Conservation (phyloP, 1,284 basidiomycete genomes). For the Omphalotus olearius region DNA sequence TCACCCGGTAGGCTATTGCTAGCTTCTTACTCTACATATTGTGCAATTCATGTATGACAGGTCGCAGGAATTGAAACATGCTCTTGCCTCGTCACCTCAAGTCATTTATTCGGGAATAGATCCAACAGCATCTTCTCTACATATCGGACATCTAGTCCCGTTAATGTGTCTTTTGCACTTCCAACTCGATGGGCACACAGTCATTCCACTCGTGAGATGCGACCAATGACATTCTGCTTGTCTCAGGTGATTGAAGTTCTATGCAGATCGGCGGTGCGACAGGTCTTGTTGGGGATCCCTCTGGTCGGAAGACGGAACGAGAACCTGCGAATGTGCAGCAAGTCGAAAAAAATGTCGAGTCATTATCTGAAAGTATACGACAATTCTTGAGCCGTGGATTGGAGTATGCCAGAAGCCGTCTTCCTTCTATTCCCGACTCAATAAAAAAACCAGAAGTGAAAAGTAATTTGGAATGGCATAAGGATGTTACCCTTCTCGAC, state of each 20-base stretch:
- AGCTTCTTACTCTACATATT: slow-evolving; percentile 9
- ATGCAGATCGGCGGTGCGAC: slow-evolving; percentile 94
- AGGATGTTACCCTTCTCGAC: slow-evolving; percentile 70
- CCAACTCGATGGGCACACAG: slow-evolving; percentile 74
- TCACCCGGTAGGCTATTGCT: slow-evolving; percentile 30
- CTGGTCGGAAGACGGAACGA: slow-evolving; percentile 84
- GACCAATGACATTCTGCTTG: slow-evolving; percentile 1
- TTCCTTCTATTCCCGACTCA: slow-evolving; percentile 18
- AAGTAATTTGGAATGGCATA: slow-evolving; percentile 88
- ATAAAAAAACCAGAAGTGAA: slow-evolving; percentile 44
- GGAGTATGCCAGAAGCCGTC: slow-evolving; percentile 49
- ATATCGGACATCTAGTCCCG: slow-evolving; percentile 92
- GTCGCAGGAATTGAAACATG: slow-evolving; percentile 34
- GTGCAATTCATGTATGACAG: slow-evolving; percentile 18
- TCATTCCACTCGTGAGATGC: slow-evolving; percentile 74
- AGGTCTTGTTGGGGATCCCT: slow-evolving; percentile 95
- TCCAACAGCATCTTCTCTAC: slow-evolving; percentile 85
- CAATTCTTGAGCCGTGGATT: slow-evolving; percentile 71
- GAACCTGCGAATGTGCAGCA: slow-evolving; percentile 57
- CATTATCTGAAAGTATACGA: slow-evolving; percentile 64
- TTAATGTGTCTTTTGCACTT: slow-evolving; percentile 88
- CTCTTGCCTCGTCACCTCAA: slow-evolving; percentile 33
- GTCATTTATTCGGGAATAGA: slow-evolving; percentile 90
- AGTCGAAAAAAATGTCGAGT: slow-evolving; percentile 65
- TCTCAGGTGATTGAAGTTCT: slow-evolving; percentile 1